Evolutionary conservation across 169 alveolate species (phyloP), one percentile per base, ranked within the genome.

Genomic region (Plasmodium relictum): DNA sequence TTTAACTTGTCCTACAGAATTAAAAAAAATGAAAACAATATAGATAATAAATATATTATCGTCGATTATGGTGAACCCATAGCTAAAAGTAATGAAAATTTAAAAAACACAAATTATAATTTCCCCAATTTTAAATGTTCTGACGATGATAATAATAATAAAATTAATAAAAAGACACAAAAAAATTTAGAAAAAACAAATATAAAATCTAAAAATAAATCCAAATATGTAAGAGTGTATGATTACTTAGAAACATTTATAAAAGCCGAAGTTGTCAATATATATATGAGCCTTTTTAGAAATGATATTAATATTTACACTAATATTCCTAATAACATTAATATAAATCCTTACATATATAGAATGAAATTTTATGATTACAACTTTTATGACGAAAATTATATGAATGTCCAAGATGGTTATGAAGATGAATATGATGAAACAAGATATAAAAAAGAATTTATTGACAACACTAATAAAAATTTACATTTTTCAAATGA

Each of bases 301-400:
- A 76, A 76, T 76, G 89, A 76, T 16, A 76, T 76, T 62, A 76
- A 76, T 76, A 76, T 76, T 16, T 76, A 76, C 41, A 76, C 89
- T 18, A 76, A 76, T 63, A 76, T 76, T 70, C 89, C 89, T 18
- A 76, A 76, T 44, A 76, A 76, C 63, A 48, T 37, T 76, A 63
- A 76, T 50, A 76, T 76, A 62, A 76, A 76, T 76, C 89, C 89
- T 7, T 76, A 76, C 42, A 42, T 76, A 31, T 76, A 76, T 52
- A 78, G 89, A 76, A 76, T 76, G 89, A 76, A 62, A 12, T 76
- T 76, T 76, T 76, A 76, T 66, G 89, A 76, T 76, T 76, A 76
- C 89, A 76, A 76, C 44, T 76, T 76, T 76, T 76, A 76, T 59
- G 76, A 76, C 63, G 76, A 76, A 26, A 76, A 76, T 42, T 76